Evolutionary conservation across 2,329 filamentous ascomycete species (phyloP).

Genomic region (Cladosporium sp.): DNA sequence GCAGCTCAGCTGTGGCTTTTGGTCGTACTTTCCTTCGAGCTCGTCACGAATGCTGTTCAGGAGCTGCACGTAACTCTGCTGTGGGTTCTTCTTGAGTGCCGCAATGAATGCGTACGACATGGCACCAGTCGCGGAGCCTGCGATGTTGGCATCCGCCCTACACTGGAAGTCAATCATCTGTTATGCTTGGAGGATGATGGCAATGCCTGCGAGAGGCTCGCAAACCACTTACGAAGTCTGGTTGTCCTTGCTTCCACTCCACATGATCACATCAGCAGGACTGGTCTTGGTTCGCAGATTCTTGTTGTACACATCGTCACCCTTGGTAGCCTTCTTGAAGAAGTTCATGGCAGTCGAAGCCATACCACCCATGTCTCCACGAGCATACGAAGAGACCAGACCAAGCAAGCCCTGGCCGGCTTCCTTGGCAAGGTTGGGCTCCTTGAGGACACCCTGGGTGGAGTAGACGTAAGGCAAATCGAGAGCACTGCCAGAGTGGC

Average conservation of each 20-base stretch:
- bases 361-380: slow-evolving; percentile 79
- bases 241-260: slow-evolving; percentile 92
- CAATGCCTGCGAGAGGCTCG: not conserved
- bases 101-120: slow-evolving; percentile 98
- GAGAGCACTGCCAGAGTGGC: slow-evolving; percentile 72
- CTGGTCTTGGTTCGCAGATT: slow-evolving; percentile 87
- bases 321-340: slow-evolving; percentile 80
- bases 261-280: slow-evolving; percentile 94
- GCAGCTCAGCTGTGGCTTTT: slow-evolving; percentile 94
- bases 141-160: slow-evolving; percentile 86
- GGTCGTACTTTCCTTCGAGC: slow-evolving; percentile 77
- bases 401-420: slow-evolving; percentile 68
- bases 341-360: slow-evolving; percentile 75
- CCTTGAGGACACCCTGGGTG: slow-evolving; percentile 74
- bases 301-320: slow-evolving; percentile 73
- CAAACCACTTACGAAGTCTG: slow-evolving; percentile 74
- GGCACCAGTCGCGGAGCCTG: slow-evolving; percentile 84
- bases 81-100: slow-evolving; percentile 83
- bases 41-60: slow-evolving; percentile 94
- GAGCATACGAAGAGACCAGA: slow-evolving; percentile 72
- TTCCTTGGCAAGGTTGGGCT: slow-evolving; percentile 76
- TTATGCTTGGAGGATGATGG: not conserved
- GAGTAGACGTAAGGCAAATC: slow-evolving; percentile 78
- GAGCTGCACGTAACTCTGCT: slow-evolving; percentile 93
- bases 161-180: not conserved